Conservation (phyloP, 768 basidiomycete species). For the Leccinum sublutescens region DNA sequence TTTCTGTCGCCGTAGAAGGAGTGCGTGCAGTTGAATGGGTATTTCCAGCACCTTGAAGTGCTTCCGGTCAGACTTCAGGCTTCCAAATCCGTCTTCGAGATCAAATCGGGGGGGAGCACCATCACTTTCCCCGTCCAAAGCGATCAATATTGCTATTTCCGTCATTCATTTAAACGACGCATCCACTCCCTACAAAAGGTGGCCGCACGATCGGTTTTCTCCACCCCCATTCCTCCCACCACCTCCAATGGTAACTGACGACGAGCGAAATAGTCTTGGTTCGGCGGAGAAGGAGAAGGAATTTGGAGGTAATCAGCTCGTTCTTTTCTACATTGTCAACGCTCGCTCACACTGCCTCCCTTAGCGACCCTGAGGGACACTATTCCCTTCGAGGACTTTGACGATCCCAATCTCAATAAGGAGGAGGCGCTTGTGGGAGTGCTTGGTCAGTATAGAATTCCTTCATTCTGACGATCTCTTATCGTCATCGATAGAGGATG, state of each 20-base stretch:
- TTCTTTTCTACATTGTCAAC: not conserved
- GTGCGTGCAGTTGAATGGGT: not conserved
- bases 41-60: not conserved
- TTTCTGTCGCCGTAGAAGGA: not conserved
- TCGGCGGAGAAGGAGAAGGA: constrained; percentile 28
- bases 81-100: constrained; percentile 1
- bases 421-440: constrained; percentile 25
- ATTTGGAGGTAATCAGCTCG: constrained; percentile 4
- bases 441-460: constrained; percentile 20
- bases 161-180: not conserved
- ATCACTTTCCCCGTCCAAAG: not conserved
- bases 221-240: not conserved
- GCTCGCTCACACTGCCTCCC: too few species aligned
- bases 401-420: constrained; percentile 39
- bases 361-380: constrained; percentile 4
- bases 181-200: constrained; percentile 16
- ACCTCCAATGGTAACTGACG: constrained; percentile 21
- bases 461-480: constrained; percentile 15
- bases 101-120: not conserved
- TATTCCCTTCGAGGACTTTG: constrained; percentile 26
- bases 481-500: constrained; percentile 46
- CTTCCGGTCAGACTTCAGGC: not conserved
- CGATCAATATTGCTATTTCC: not conserved
- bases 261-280: constrained; percentile 15
- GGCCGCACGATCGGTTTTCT: not conserved